phyloP scores from a whole-genome alignment of 2,329 filamentous ascomycete genomes.

The Neocucurbitaria cava region DNA sequence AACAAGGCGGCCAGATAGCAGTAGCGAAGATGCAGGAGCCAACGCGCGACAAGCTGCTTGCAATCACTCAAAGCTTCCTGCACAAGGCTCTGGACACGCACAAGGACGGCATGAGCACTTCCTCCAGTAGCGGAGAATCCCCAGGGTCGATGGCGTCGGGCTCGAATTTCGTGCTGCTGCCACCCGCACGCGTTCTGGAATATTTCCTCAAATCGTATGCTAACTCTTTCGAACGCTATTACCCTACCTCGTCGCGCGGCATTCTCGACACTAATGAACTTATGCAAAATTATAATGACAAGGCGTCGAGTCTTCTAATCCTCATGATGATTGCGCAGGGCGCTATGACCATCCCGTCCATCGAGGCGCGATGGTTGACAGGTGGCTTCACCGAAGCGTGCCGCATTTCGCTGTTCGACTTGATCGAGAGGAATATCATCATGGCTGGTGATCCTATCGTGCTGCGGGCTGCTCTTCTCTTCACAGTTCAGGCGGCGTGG shows the following conservation, averaged over 20 bases:
- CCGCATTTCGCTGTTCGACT: constrained; percentile 74
- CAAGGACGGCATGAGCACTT: constrained; percentile 56
- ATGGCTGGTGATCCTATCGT: constrained; percentile 70
- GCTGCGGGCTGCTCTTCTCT: constrained; percentile 70
- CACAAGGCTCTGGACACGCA: constrained; percentile 75
- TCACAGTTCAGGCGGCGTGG: constrained; percentile 73
- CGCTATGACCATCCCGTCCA: constrained; percentile 69
- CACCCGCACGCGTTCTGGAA: constrained; percentile 70
- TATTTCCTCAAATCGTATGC: constrained; percentile 72
- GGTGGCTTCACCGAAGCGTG: constrained; percentile 74
- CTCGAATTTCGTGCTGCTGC: constrained; percentile 70
- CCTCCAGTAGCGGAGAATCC: constrained; percentile 52
- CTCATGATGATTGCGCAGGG: constrained; percentile 77
- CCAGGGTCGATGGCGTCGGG: constrained; percentile 55
- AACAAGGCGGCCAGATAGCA: constrained; percentile 54
- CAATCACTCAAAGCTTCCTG: constrained; percentile 73
- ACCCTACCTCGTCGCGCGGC: constrained; percentile 66
- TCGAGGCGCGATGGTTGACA: constrained; percentile 70
- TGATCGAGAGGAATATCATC: constrained; percentile 74
- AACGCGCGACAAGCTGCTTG: constrained; percentile 73
- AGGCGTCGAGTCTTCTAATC: constrained; percentile 69
- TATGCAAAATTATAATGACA: constrained; percentile 67
- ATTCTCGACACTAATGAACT: constrained; percentile 71
- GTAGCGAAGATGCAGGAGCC: constrained; percentile 60
- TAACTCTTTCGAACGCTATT: constrained; percentile 71